A percentile compares a stretch with the other conserved stretches of the same genome.
Conservation (phyloP, 2,329 filamentous ascomycete genomes). For the Colletotrichum agaves region DNA sequence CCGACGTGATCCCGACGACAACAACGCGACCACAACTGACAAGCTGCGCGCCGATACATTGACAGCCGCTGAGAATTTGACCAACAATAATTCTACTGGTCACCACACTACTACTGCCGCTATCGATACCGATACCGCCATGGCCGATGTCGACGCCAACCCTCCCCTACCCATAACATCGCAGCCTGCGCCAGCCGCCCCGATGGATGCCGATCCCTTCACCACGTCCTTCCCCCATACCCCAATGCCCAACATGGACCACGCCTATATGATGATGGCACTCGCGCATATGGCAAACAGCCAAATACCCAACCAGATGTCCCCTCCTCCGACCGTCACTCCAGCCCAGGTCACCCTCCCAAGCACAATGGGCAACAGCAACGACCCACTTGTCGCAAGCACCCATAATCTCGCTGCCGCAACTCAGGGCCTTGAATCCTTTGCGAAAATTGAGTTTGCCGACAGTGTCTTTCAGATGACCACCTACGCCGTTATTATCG, state of each 20-base stretch:
- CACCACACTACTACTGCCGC: constrained; percentile 3
- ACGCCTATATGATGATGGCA: constrained; percentile 59
- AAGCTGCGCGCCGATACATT: constrained; percentile 37
- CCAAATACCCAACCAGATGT: constrained; percentile 48
- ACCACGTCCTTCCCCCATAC: constrained; percentile 49
- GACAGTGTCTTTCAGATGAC: constrained; percentile 85
- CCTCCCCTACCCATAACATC: constrained; percentile 40
- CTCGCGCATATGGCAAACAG: constrained; percentile 53
- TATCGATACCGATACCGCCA: constrained; percentile 31
- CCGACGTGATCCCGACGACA: constrained; percentile 32
- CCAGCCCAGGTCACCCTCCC: constrained; percentile 59
- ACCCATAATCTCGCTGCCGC: constrained; percentile 47
- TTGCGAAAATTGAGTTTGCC: constrained; percentile 73
- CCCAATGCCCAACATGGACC: constrained; percentile 47
- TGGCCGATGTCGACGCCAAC: constrained; percentile 35
- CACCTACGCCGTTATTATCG: constrained; percentile 77
- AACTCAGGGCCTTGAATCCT: constrained; percentile 62
- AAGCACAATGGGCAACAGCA: constrained; percentile 46
- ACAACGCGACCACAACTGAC: constrained; percentile 34
- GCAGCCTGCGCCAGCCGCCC: constrained; percentile 34
- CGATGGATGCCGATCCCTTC: constrained; percentile 42
- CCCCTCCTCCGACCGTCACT: constrained; percentile 56
- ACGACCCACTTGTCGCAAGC: constrained; percentile 43
- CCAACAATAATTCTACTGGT: constrained; percentile 12
- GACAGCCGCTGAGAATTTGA: constrained; percentile 5